Evolutionary conservation across 1,284 basidiomycete genomes (phyloP).

Genomic region (Fomitiporia mediterranea): DNA sequence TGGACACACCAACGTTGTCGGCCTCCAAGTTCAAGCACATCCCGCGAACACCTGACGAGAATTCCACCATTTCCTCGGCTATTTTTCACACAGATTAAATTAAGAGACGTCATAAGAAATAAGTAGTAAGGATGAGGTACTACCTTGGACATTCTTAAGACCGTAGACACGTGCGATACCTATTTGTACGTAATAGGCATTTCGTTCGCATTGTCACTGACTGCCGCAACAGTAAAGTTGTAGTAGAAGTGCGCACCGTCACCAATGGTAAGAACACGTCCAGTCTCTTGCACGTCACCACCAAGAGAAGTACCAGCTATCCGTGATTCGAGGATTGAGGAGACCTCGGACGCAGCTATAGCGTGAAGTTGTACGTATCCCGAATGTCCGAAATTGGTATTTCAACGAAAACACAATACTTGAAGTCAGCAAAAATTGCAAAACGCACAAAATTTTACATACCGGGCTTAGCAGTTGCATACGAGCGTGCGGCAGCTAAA

Average conservation of each 20-base stretch:
- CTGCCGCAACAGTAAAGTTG: background rate
- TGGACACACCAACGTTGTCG: conserved; percentile 99
- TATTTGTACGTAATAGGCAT: conserved; percentile 79
- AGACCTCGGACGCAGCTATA: conserved; percentile 96
- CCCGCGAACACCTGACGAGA: conserved; percentile 97
- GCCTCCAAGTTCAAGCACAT: conserved; percentile 99
- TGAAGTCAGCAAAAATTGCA: conserved; percentile 8
- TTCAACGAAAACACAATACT: too few species aligned
- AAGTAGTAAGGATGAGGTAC: conserved; percentile 26
- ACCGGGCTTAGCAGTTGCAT: conserved; percentile 99
- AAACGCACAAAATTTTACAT: conserved; percentile 32
- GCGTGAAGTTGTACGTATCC: conserved; percentile 23
- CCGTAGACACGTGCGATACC: conserved; percentile 99
- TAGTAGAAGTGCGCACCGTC: conserved; percentile 7
- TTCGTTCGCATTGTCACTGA: conserved; percentile 8
- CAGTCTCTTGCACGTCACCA: conserved; percentile 97
- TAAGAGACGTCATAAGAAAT: conserved; percentile 20
- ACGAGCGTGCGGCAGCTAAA: conserved; percentile 64
- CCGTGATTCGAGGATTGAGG: conserved; percentile 97
- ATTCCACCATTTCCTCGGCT: conserved; percentile 99
- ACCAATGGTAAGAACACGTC: conserved; percentile 86
- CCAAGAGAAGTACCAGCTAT: conserved; percentile 90
- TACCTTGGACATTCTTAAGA: conserved; percentile 89
- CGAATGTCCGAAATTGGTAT: too few species aligned
- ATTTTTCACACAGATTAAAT: conserved; percentile 19